Evolutionary conservation across 768 basidiomycete genomes (phyloP).

Genomic region (Podaxis mareebaensis): DNA sequence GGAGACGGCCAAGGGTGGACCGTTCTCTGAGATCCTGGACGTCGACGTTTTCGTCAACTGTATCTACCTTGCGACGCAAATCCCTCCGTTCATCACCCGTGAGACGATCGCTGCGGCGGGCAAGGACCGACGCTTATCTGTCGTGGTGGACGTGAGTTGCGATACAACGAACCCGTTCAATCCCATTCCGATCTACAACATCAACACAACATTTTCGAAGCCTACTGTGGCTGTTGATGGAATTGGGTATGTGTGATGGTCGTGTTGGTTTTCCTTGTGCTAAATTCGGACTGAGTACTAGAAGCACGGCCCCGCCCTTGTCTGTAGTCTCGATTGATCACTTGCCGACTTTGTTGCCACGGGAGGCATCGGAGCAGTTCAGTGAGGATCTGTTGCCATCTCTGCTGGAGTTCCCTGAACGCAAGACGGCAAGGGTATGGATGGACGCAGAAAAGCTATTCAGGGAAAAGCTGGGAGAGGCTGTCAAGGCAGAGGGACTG

Average conservation of each 20-base stretch:
- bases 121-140: slow-evolving; percentile 60
- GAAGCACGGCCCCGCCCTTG: slow-evolving; percentile 64
- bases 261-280: slow-evolving; percentile 11
- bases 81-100: slow-evolving; percentile 79
- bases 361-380: slow-evolving; percentile 97
- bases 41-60: slow-evolving; percentile 99
- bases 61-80: slow-evolving; percentile 89
- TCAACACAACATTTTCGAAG: slow-evolving; percentile 92
- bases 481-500: slow-evolving; percentile 39
- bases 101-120: slow-evolving; percentile 77
- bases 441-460: slow-evolving; percentile 83
- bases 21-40: slow-evolving; percentile 92
- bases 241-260: slow-evolving; percentile 55
- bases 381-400: slow-evolving; percentile 85
- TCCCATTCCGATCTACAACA: slow-evolving; percentile 90
- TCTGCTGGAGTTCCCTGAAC: slow-evolving; percentile 74
- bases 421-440: slow-evolving; percentile 78
- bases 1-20: slow-evolving; percentile 96
- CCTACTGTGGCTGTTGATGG: slow-evolving; percentile 86
- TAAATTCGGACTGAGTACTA: slow-evolving; percentile 29
- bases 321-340: slow-evolving; percentile 96
- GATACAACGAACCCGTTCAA: slow-evolving; percentile 99
- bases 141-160: slow-evolving; percentile 97
- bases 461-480: slow-evolving; percentile 52
- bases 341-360: slow-evolving; percentile 89